These are phyloP conservation scores for Sordariomycetes sp. DNA, from an alignment of 2,329 filamentous ascomycete genomes.

Conservation along the genomic window DNA sequence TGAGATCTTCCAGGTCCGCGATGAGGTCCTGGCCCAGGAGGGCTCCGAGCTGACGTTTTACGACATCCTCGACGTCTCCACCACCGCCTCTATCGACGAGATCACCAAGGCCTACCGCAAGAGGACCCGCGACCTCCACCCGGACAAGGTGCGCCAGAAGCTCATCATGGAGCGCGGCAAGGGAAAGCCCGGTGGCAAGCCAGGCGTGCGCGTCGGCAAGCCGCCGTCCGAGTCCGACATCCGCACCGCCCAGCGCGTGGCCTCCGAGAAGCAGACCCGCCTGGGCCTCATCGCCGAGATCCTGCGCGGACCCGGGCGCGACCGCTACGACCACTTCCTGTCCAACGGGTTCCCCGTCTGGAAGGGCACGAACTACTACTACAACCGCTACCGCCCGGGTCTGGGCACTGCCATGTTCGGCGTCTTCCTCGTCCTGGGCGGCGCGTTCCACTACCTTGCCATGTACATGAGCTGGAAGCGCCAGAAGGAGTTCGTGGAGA, in stretches of 20 bases:
- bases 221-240: constrained; percentile 64
- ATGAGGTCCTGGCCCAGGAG: constrained; percentile 70
- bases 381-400: constrained; percentile 84
- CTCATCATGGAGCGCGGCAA: constrained; percentile 60
- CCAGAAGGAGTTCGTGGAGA: constrained; percentile 81
- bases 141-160: constrained; percentile 87
- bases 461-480: constrained; percentile 81
- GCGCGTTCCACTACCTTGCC: constrained; percentile 76
- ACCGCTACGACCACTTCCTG: constrained; percentile 92
- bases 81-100: constrained; percentile 69
- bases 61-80: constrained; percentile 73
- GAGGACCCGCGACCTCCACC: constrained; percentile 73
- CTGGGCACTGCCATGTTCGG: constrained; percentile 75
- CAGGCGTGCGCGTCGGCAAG: constrained; percentile 57
- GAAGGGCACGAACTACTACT: constrained; percentile 98
- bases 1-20: constrained; percentile 91
- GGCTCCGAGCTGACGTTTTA: constrained; percentile 85
- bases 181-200: constrained; percentile 40
- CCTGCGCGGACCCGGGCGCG: constrained; percentile 67
- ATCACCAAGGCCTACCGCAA: constrained; percentile 92
- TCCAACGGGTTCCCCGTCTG: constrained; percentile 87
- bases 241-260: constrained; percentile 67
- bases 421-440: constrained; percentile 72
- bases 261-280: constrained; percentile 72
- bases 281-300: constrained; percentile 79